A percentile compares a stretch with the other conserved stretches of the same genome.
These are phyloP conservation scores for Torulaspora pretoriensis DNA, from an alignment of 1,139 yeast genomes.

Conservation along the genomic window DNA sequence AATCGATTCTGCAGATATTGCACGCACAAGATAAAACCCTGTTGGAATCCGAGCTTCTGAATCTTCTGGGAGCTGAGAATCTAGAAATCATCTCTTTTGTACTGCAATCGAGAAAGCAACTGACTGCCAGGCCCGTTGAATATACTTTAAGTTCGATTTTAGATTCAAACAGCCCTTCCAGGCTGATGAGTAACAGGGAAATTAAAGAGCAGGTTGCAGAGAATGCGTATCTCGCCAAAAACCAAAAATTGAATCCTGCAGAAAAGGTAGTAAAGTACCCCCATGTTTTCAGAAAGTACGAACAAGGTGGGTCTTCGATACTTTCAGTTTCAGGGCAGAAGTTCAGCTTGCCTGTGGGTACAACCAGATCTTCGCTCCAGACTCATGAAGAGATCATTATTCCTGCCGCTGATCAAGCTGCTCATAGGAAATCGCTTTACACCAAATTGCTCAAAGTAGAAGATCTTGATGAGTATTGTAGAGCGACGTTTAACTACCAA, in stretches of 20 bases:
- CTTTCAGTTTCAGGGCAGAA: slow-evolving; percentile 77
- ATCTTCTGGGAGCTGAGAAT: slow-evolving; percentile 79
- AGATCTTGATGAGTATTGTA: slow-evolving; percentile 72
- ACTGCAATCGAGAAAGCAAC: slow-evolving; percentile 47
- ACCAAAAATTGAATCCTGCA: slow-evolving; percentile 48
- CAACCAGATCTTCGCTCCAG: slow-evolving; percentile 60
- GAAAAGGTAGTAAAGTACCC: slow-evolving; percentile 60
- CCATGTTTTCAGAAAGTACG: slow-evolving; percentile 75
- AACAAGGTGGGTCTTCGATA: slow-evolving; percentile 52
- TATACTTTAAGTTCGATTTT: slow-evolving; percentile 17
- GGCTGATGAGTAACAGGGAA: slow-evolving; percentile 52
- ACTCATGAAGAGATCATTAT: slow-evolving; percentile 78
- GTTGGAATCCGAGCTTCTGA: slow-evolving; percentile 65
- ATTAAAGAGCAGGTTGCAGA: slow-evolving; percentile 54
- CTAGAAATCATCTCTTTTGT: slow-evolving; percentile 71
- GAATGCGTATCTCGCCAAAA: slow-evolving; percentile 51
- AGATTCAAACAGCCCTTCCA: slow-evolving; percentile 19
- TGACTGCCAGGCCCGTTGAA: slow-evolving; percentile 31
- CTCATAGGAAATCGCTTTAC: slow-evolving; percentile 46
- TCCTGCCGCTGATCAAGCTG: slow-evolving; percentile 56
- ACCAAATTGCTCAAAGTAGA: slow-evolving; percentile 53
- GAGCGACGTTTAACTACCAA: slow-evolving; percentile 77
- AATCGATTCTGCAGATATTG: slow-evolving; percentile 31
- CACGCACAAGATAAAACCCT: slow-evolving; percentile 35
- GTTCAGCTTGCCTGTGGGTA: slow-evolving; percentile 75